These are phyloP conservation scores for Cucumis hystrix DNA, from an alignment of 306 rosid genomes.

Conservation along the genomic window DNA sequence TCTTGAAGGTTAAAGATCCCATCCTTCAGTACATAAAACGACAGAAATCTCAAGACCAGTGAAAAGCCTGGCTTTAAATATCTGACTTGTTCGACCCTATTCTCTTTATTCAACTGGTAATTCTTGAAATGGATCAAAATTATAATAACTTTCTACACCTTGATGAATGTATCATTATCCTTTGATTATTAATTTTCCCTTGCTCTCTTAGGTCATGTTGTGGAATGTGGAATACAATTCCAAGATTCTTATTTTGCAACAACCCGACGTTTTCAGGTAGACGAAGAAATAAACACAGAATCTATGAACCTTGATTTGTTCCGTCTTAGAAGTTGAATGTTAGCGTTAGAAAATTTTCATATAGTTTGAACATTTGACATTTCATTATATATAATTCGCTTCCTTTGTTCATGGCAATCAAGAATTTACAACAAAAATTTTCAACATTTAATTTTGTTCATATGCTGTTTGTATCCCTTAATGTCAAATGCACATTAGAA, in stretches of 20 bases:
- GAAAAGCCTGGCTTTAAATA: constrained; percentile 7
- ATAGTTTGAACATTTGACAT: background rate
- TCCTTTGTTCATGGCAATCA: background rate
- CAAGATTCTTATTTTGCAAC: background rate
- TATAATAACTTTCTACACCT: background rate
- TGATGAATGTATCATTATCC: background rate
- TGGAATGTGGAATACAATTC: background rate
- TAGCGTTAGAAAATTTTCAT: background rate
- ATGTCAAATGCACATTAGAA: background rate
- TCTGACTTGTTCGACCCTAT: background rate
- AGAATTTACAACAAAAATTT: background rate
- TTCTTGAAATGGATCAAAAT: background rate
- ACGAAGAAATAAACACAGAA: background rate
- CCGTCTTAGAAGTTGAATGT: background rate
- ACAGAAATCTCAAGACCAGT: constrained; percentile 49
- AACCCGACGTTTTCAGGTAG: background rate
- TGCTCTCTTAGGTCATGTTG: background rate
- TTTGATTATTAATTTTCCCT: background rate
- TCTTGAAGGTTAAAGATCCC: constrained; percentile 78
- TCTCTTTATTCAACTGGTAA: background rate
- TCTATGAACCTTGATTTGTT: background rate
- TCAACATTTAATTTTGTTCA: background rate
- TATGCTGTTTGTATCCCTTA: background rate
- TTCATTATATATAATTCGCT: background rate
- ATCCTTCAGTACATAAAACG: constrained; percentile 70